phyloP scores from a whole-genome alignment of 2,329 filamentous ascomycete genomes.

The Metarhizium robertsii region DNA sequence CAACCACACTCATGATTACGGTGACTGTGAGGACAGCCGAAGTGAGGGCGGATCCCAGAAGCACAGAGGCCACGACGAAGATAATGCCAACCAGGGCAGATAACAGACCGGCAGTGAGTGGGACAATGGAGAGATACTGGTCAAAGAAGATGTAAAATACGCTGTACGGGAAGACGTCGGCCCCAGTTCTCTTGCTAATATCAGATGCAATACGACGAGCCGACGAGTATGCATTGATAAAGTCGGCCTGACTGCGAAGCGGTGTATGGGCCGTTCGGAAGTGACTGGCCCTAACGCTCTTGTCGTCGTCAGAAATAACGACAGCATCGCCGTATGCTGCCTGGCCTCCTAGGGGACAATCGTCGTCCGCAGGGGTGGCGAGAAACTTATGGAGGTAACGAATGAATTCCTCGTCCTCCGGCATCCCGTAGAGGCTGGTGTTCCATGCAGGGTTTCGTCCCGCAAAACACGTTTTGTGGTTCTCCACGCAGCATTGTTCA shows the following conservation, averaged over 20 bases:
- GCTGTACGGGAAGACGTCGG: constrained; percentile 90
- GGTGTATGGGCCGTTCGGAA: constrained; percentile 89
- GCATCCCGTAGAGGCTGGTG: constrained; percentile 82
- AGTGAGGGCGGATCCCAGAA: constrained; percentile 77
- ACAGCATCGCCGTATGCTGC: constrained; percentile 82
- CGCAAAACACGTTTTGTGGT: constrained; percentile 67
- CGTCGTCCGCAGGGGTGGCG: constrained; percentile 64
- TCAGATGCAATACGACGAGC: constrained; percentile 79
- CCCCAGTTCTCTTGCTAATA: constrained; percentile 60
- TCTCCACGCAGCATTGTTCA: constrained; percentile 63
- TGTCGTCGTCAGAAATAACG: constrained; percentile 59
- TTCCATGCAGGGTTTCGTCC: constrained; percentile 77
- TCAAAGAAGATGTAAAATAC: constrained; percentile 99
- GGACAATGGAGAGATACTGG: constrained; percentile 81
- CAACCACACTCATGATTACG: constrained; percentile 85
- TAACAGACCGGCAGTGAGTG: constrained; percentile 69
- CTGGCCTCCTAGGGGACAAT: constrained; percentile 80
- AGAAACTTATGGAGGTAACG: constrained; percentile 80
- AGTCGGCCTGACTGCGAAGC: constrained; percentile 79
- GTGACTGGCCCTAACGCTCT: constrained; percentile 71
- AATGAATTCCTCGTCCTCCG: constrained; percentile 83
- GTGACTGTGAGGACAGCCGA: constrained; percentile 76
- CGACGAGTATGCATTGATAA: constrained; percentile 82
- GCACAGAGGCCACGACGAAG: constrained; percentile 65
- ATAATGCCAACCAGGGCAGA: constrained; percentile 80